Percentiles rank a stretch among this genome's conserved stretches.
Evolutionary conservation across 2,329 filamentous ascomycete species (phyloP).

Genomic region (Arthrobotrys sphaeroides): DNA sequence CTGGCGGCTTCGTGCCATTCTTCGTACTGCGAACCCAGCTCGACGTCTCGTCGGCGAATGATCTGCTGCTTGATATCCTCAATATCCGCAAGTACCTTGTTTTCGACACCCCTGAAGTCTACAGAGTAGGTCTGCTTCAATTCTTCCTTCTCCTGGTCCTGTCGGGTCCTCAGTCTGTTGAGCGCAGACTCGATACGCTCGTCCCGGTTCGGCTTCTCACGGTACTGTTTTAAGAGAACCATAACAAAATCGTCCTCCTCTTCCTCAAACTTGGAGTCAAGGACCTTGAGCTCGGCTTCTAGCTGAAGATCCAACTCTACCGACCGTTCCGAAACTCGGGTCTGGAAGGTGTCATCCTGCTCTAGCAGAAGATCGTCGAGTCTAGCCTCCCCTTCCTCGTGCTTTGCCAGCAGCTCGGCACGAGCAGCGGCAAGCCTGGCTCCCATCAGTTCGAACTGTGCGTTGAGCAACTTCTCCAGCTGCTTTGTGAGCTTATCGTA

Average conservation of each 20-base stretch:
- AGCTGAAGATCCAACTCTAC: constrained; percentile 36
- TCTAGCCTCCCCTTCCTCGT: constrained; percentile 41
- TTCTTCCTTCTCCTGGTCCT: constrained; percentile 39
- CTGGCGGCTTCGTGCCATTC: constrained; percentile 45
- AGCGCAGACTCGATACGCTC: constrained; percentile 42
- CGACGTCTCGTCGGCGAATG: constrained; percentile 15
- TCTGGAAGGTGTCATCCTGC: constrained; percentile 43
- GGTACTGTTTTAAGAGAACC: constrained; percentile 29
- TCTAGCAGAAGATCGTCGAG: constrained; percentile 24
- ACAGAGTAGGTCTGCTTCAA: constrained; percentile 30
- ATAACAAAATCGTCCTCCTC: constrained; percentile 47
- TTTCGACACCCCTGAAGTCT: constrained; percentile 22
- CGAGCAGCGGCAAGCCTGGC: constrained; percentile 19
- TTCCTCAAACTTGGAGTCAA: constrained; percentile 44
- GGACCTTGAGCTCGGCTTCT: constrained; percentile 35
- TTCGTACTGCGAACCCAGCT: constrained; percentile 30
- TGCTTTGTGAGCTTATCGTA: constrained; percentile 49
- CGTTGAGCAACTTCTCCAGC: constrained; percentile 30
- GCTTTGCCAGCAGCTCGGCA: constrained; percentile 31
- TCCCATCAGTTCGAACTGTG: constrained; percentile 36
- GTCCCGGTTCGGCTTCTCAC: constrained; percentile 40
- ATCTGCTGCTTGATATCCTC: constrained; percentile 34
- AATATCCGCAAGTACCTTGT: constrained; percentile 32
- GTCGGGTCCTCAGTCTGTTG: constrained; percentile 31
- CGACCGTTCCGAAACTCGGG: constrained; percentile 39